Conservation (phyloP, 2,329 filamentous ascomycete species). For the Fusarium anthophilum region DNA sequence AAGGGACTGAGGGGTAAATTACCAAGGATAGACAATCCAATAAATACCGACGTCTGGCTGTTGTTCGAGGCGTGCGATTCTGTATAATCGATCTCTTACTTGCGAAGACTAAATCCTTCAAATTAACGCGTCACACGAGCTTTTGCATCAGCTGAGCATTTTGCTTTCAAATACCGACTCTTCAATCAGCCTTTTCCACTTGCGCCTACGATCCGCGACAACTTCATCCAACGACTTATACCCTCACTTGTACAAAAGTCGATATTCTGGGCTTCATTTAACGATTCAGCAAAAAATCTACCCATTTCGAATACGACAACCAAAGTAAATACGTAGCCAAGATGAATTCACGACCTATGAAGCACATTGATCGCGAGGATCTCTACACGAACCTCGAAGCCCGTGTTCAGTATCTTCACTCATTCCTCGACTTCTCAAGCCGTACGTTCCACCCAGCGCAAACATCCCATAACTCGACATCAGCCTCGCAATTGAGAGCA, state of each 20-base stretch:
- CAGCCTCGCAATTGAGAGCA: background rate
- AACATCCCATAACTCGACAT: background rate
- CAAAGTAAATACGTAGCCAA: slow-evolving; percentile 13
- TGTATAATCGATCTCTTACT: slow-evolving; percentile 17
- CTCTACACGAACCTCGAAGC: slow-evolving; percentile 77
- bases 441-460: slow-evolving; percentile 57
- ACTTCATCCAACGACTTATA: background rate
- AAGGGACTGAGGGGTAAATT: slow-evolving; percentile 20
- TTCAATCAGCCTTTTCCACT: background rate
- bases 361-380: slow-evolving; percentile 75
- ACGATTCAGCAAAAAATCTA: background rate
- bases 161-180: background rate
- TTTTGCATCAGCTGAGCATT: background rate
- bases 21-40: slow-evolving; percentile 22
- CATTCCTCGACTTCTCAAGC: slow-evolving; percentile 78
- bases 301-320: too few relatives aligned
- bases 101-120: slow-evolving; percentile 1
- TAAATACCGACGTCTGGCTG: slow-evolving; percentile 37
- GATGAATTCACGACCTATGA: slow-evolving; percentile 50
- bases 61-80: background rate
- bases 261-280: background rate
- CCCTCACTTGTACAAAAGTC: background rate
- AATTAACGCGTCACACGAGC: background rate
- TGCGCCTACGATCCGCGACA: background rate
- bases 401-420: slow-evolving; percentile 76